Evolutionary conservation across 306 rosid species (phyloP).

Genomic region (Canavalia gladiata): DNA sequence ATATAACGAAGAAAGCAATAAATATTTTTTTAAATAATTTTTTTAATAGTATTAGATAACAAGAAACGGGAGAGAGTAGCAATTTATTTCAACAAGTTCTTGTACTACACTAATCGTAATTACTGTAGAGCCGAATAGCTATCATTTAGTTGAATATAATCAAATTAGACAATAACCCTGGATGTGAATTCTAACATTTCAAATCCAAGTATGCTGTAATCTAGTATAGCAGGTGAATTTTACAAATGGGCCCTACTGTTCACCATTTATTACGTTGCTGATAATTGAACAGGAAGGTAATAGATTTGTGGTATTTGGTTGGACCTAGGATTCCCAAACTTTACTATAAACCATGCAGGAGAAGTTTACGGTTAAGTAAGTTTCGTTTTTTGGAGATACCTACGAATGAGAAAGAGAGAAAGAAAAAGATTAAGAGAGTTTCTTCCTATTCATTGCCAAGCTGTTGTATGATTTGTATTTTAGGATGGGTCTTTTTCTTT

Average conservation of each 20-base stretch:
- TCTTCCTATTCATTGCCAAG: not conserved
- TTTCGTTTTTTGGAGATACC: constrained; percentile 10
- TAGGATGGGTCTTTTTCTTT: not conserved
- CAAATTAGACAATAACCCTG: not conserved
- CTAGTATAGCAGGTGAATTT: constrained; percentile 9
- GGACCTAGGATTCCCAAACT: constrained; percentile 41
- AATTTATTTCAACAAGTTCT: not conserved
- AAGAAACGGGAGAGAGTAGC: not conserved
- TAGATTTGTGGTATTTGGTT: not conserved
- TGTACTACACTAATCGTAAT: not conserved
- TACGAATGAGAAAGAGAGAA: not conserved
- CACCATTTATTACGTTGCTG: constrained; percentile 37
- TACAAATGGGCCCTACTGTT: constrained; percentile 39
- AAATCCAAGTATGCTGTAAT: constrained; percentile 3
- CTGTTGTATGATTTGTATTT: not conserved
- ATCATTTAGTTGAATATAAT: not conserved
- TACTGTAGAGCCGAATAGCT: too few species aligned
- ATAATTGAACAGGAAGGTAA: constrained; percentile 32
- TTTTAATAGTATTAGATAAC: too few species aligned
- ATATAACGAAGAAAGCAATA: too few species aligned
- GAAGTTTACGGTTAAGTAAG: constrained; percentile 3
- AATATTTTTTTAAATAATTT: too few species aligned
- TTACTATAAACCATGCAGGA: not conserved
- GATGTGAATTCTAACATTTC: not conserved
- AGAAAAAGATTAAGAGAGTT: not conserved